These are phyloP conservation scores for Houttuynia cordata DNA, from an alignment of 164 flowering plant species.

Conservation along the genomic window DNA sequence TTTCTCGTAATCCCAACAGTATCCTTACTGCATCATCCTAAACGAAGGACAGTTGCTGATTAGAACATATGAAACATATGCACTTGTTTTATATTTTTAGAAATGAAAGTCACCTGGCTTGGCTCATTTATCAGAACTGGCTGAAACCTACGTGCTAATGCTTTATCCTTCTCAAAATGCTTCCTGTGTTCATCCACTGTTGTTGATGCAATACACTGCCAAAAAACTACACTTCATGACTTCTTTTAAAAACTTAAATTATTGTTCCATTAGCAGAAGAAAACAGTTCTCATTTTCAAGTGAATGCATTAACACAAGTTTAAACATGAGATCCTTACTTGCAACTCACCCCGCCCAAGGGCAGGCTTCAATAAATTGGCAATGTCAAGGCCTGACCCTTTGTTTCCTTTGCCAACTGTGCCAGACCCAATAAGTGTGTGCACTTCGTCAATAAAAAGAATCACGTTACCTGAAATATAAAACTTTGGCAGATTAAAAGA, in stretches of 20 bases:
- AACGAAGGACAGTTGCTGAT: neutral
- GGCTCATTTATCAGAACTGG: slow-evolving; percentile 73
- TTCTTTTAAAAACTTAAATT: neutral
- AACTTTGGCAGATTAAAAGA: neutral
- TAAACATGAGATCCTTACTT: slow-evolving; percentile 25
- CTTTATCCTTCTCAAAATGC: slow-evolving; percentile 77
- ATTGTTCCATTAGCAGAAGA: too few relatives aligned
- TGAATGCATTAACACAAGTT: neutral
- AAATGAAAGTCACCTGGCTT: slow-evolving; percentile 39
- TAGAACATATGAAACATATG: neutral
- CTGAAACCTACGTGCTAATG: slow-evolving; percentile 75
- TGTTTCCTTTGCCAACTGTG: slow-evolving; percentile 52
- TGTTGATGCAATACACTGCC: slow-evolving; percentile 85
- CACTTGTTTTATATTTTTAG: neutral
- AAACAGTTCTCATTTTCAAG: too few relatives aligned
- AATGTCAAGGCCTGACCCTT: slow-evolving; percentile 77
- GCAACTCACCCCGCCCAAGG: slow-evolving; percentile 73
- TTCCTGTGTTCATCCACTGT: slow-evolving; percentile 56
- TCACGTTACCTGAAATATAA: slow-evolving; percentile 44
- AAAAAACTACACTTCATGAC: neutral
- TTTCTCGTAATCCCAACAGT: slow-evolving; percentile 64
- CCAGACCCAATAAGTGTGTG: slow-evolving; percentile 70
- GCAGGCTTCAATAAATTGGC: slow-evolving; percentile 73
- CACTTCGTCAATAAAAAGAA: slow-evolving; percentile 81
- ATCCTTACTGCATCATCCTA: slow-evolving; percentile 73